These are phyloP conservation scores for Acanthamoeba healyi DNA, from an alignment of 208 protist genomes.

Conservation along the genomic window DNA sequence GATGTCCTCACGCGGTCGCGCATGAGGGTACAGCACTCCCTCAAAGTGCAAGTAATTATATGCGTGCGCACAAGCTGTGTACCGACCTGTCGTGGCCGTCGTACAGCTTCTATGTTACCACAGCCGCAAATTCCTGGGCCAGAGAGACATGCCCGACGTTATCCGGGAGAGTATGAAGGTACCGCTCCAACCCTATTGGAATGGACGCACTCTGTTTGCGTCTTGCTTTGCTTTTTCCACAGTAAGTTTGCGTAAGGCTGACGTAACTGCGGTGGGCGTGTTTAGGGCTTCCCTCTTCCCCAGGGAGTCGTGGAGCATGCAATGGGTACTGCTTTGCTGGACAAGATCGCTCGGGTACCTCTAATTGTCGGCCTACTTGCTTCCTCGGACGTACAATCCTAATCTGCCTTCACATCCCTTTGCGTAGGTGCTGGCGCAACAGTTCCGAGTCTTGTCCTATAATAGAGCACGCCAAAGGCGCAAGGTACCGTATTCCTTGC, in stretches of 20 bases:
- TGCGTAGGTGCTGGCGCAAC: background rate
- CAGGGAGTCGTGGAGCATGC: background rate
- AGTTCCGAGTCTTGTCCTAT: constrained; percentile 15
- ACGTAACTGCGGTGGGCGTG: background rate
- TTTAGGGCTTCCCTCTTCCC: background rate
- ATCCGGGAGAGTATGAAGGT: constrained; percentile 51
- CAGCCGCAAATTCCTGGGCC: constrained; percentile 11
- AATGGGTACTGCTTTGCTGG: background rate
- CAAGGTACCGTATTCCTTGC: background rate
- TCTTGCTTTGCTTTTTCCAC: too few relatives aligned
- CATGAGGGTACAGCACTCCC: background rate
- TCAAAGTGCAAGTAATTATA: too few relatives aligned
- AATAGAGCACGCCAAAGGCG: constrained; percentile 10
- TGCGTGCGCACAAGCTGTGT: background rate
- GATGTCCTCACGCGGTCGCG: constrained; percentile 52
- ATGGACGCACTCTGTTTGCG: too few relatives aligned
- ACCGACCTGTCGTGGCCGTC: background rate
- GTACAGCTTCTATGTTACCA: background rate
- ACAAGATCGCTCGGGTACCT: constrained; percentile 7
- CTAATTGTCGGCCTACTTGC: background rate
- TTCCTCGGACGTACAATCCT: background rate
- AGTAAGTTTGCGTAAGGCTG: too few relatives aligned
- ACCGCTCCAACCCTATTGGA: too few relatives aligned
- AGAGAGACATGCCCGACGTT: background rate
- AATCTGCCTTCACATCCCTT: background rate